Evolutionary conservation across 208 protist species (phyloP).

Genomic region (Trypanosoma rangeli): DNA sequence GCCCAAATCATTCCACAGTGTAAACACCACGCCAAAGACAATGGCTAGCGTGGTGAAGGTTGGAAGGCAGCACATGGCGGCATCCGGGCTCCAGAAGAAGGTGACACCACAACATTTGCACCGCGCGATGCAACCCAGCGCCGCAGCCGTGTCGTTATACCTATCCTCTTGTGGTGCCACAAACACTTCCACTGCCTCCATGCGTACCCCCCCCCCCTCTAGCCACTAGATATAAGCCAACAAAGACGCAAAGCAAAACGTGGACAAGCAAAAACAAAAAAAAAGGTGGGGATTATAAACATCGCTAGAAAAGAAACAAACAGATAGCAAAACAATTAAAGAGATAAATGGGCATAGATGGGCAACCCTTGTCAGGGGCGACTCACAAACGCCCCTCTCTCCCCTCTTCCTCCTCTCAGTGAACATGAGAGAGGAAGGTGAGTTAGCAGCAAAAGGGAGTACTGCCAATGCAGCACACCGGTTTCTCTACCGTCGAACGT

Average conservation of each 20-base stretch:
- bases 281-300: no score
- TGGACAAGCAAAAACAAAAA: background rate
- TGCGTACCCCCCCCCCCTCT: background rate
- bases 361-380: no score
- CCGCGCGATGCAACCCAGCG: conserved; percentile 36
- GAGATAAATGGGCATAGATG: no score
- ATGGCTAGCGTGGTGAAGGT: conserved; percentile 49
- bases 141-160: conserved; percentile 35
- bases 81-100: conserved; percentile 36
- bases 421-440: conserved; percentile 5
- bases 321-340: no score
- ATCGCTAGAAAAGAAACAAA: no score
- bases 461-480: background rate
- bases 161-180: conserved; percentile 20
- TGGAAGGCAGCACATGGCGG: conserved; percentile 28
- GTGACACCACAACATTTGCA: conserved; percentile 24
- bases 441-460: background rate
- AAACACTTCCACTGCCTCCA: background rate
- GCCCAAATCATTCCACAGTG: conserved; percentile 45
- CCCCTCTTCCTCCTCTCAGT: background rate
- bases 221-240: background rate
- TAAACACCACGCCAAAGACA: conserved; percentile 48
- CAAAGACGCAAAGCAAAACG: background rate
- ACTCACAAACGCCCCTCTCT: no score
- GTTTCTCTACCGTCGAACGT: background rate